phyloP scores from a whole-genome alignment of 148 eudicot species.

The Diospyros kaki region DNA sequence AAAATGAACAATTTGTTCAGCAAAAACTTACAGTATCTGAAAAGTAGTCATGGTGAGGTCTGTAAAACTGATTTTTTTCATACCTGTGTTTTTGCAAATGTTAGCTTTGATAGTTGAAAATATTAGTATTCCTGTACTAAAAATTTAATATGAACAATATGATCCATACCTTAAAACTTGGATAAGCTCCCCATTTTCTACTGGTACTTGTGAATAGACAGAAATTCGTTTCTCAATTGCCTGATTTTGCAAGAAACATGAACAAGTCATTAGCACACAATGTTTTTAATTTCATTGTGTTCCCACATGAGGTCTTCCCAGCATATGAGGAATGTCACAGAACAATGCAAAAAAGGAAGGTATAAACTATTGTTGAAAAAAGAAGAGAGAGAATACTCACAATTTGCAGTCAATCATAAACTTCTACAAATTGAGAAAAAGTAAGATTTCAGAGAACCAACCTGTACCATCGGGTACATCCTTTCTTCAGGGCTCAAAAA shows the following conservation, averaged over 20 bases:
- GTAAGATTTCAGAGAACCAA: constrained; percentile 14
- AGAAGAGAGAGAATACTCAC: neutral
- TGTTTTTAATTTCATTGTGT: neutral
- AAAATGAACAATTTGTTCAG: neutral
- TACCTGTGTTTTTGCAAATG: constrained; percentile 79
- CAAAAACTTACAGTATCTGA: constrained; percentile 64
- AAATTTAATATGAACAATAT: constrained; percentile 1
- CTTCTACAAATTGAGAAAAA: neutral
- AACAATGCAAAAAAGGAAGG: neutral
- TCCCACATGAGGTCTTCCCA: neutral
- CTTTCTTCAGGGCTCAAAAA: constrained; percentile 63
- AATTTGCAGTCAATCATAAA: neutral
- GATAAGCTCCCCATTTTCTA: constrained; percentile 93
- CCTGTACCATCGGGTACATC: constrained; percentile 80
- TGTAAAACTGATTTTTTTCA: constrained; percentile 76
- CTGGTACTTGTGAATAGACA: constrained; percentile 85
- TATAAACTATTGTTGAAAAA: neutral
- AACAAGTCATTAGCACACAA: neutral
- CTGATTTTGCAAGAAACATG: constrained; percentile 32
- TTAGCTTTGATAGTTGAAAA: constrained; percentile 40
- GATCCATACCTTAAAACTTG: constrained; percentile 73
- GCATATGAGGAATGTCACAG: neutral
- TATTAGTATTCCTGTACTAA: constrained; percentile 18
- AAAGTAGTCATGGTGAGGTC: constrained; percentile 91
- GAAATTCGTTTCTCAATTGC: constrained; percentile 93